These are phyloP conservation scores for Cordyceps farinosa DNA, from an alignment of 2,329 filamentous ascomycete genomes.

Conservation along the genomic window DNA sequence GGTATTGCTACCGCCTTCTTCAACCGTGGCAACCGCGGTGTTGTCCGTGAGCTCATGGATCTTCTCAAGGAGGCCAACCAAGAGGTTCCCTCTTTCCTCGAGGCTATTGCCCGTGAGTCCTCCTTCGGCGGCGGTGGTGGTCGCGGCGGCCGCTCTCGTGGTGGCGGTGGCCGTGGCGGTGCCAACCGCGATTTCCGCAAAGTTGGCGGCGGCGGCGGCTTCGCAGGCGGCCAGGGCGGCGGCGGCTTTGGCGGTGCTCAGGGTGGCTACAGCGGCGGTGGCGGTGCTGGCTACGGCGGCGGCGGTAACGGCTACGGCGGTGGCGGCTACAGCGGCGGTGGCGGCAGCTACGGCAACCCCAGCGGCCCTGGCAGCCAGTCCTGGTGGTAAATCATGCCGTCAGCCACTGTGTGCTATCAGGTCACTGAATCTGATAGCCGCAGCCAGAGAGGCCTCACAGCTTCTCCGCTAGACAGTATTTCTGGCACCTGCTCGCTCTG, in stretches of 20 bases:
- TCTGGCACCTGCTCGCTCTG: background rate
- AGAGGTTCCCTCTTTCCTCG: constrained; percentile 88
- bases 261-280: constrained; percentile 31
- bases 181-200: constrained; percentile 90
- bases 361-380: constrained; percentile 64
- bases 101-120: constrained; percentile 94
- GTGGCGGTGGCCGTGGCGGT: constrained; percentile 66
- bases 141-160: constrained; percentile 49
- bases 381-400: constrained; percentile 55
- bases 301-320: constrained; percentile 40
- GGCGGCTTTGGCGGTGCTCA: constrained; percentile 32
- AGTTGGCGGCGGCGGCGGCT: constrained; percentile 54
- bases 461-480: background rate
- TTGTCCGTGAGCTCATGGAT: constrained; percentile 95
- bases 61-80: constrained; percentile 98
- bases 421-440: background rate
- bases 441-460: background rate
- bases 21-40: constrained; percentile 98
- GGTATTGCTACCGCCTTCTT: constrained; percentile 98
- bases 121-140: constrained; percentile 70
- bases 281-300: constrained; percentile 29
- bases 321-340: constrained; percentile 43
- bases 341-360: constrained; percentile 59
- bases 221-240: constrained; percentile 25
- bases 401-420: background rate